Percentiles rank a stretch among this genome's conserved stretches.
These are phyloP conservation scores for Rhizopus arrhizus DNA, from an alignment of 371 early-diverging fungal genomes.

Conservation along the genomic window DNA sequence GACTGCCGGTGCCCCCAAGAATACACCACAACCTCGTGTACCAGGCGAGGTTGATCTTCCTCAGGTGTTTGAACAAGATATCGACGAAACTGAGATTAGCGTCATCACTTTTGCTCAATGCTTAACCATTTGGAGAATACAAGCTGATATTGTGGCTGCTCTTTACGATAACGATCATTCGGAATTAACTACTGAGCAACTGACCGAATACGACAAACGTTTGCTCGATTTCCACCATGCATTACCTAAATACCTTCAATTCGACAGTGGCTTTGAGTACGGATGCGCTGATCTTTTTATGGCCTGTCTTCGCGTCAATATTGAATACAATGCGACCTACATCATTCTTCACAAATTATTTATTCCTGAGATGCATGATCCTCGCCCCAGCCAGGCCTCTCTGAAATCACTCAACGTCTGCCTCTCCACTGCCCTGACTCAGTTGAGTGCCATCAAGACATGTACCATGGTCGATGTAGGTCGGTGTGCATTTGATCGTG, in stretches of 20 bases:
- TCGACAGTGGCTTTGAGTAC: conserved; percentile 42
- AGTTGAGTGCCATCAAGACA: conserved; percentile 35
- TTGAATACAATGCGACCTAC: conserved; percentile 44
- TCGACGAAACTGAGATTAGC: conserved; percentile 34
- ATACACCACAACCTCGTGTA: conserved; percentile 27
- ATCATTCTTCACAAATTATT: conserved; percentile 45
- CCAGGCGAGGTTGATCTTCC: conserved; percentile 35
- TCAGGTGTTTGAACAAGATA: conserved; percentile 39
- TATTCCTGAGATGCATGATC: conserved; percentile 35
- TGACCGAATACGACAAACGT: conserved; percentile 27
- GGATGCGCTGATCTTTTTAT: conserved; percentile 35
- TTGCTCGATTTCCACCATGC: conserved; percentile 21
- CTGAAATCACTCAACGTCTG: conserved; percentile 38
- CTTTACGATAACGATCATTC: conserved; percentile 29
- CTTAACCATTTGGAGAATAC: conserved; percentile 32
- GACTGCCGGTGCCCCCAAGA: conserved; percentile 34
- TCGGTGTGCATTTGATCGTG: conserved; percentile 42
- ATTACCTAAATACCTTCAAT: conserved; percentile 29
- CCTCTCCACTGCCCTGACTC: conserved; percentile 29
- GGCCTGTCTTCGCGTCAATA: conserved; percentile 37
- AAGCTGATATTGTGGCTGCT: conserved; percentile 28
- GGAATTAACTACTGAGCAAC: conserved; percentile 27
- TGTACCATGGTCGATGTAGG: conserved; percentile 26
- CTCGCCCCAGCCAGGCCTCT: conserved; percentile 25
- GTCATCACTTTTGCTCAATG: conserved; percentile 30